A percentile compares a stretch with the other conserved stretches of the same genome.
Conservation (phyloP, 805 yeast genomes). For the Danielia reshetovae region DNA sequence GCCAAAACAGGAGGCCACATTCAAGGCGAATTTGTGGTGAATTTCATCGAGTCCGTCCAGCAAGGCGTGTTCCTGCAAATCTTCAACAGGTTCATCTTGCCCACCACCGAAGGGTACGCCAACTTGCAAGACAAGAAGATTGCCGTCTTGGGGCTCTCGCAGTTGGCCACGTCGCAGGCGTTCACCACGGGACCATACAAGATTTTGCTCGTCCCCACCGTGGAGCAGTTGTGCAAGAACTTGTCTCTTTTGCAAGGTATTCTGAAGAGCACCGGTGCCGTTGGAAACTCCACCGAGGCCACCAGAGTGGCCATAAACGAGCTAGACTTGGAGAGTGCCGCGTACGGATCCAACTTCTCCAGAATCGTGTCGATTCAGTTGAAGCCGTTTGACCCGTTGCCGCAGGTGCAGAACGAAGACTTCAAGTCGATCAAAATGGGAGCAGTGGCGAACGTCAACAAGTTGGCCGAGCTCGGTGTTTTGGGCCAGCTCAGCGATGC, state of each 20-base stretch:
- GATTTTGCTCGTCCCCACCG: constrained; percentile 22
- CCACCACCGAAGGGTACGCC: constrained; percentile 47
- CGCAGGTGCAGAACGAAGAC: constrained; percentile 42
- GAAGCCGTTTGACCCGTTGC: constrained; percentile 68
- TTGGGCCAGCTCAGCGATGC: constrained; percentile 25
- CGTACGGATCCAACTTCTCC: constrained; percentile 86
- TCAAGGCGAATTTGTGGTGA: constrained; percentile 48
- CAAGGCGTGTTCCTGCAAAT: constrained; percentile 52
- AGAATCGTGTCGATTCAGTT: constrained; percentile 60
- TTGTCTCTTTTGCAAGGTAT: constrained; percentile 27
- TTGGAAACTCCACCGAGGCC: constrained; percentile 16
- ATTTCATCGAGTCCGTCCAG: constrained; percentile 73
- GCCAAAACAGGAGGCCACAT: constrained; percentile 33
- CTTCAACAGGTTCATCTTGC: constrained; percentile 44
- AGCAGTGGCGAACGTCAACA: constrained; percentile 24
- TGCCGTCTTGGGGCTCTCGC: constrained; percentile 46
- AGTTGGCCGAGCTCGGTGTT: constrained; percentile 21
- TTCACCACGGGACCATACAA: constrained; percentile 19
- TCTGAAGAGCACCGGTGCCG: constrained; percentile 14
- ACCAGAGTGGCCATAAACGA: constrained; percentile 37
- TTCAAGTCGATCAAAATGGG: constrained; percentile 23
- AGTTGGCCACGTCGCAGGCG: constrained; percentile 31
- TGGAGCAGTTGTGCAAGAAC: constrained; percentile 31
- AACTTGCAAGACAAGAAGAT: constrained; percentile 55
- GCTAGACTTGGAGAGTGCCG: constrained; percentile 56